phyloP scores from a whole-genome alignment of 805 yeast species.

The Candida odintsovae region DNA sequence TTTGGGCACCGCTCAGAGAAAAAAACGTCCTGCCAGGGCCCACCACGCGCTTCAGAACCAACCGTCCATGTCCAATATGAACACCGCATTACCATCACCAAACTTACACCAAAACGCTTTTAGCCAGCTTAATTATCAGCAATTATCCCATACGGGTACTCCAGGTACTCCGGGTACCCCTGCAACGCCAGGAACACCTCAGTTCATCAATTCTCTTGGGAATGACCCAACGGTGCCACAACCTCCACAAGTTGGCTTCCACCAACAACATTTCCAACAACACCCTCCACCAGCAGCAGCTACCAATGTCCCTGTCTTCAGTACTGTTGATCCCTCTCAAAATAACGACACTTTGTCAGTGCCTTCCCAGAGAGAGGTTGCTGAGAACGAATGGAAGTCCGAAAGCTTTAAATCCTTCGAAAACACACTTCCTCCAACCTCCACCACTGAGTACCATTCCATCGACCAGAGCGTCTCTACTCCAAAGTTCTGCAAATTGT shows the following conservation, averaged over 20 bases:
- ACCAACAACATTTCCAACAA: slow-evolving; percentile 2
- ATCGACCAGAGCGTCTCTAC: slow-evolving; percentile 82
- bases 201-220: background rate
- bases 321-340: background rate
- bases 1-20: background rate
- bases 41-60: background rate
- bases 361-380: slow-evolving; percentile 12
- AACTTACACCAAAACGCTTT: background rate
- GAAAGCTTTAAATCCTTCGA: slow-evolving; percentile 63
- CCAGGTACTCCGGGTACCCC: background rate
- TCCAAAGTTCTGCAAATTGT: slow-evolving; percentile 69
- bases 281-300: background rate
- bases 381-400: slow-evolving; percentile 16
- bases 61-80: background rate
- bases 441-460: slow-evolving; percentile 60
- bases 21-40: background rate
- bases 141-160: slow-evolving; percentile 9
- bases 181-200: background rate
- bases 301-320: background rate
- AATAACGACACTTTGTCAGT: slow-evolving; percentile 13
- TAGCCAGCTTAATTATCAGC: background rate
- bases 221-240: background rate
- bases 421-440: slow-evolving; percentile 73
- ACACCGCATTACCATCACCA: background rate
- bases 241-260: background rate